Evolutionary conservation across 345 rosid genomes (phyloP), one percentile per base, ranked within the genome.

Genomic region (Salix suchowensis): DNA sequence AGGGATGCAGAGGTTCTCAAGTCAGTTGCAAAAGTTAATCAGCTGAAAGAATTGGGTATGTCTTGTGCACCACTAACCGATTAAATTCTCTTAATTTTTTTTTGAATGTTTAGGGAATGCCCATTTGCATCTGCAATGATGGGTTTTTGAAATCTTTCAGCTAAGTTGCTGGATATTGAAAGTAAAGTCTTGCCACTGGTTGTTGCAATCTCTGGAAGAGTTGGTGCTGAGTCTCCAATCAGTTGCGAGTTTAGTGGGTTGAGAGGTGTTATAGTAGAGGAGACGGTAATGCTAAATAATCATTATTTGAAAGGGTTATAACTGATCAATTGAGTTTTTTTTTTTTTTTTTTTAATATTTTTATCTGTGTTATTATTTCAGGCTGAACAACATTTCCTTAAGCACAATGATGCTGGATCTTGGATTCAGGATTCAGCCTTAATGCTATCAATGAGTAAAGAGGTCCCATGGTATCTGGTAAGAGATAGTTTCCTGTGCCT

Each of bases 391-490:
- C 97, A 93, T 77, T 93, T 93, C 72, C 84, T 95, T 61, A 95
- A 95, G 71, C 98, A 91, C 84, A 95, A 91, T 86, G 99, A 93
- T 87, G 87, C 97, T 3, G 99, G 99, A 74, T 91, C 99, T 73
- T 95, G 98, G 99, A 94, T 93, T 68, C 96, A 95, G 83, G 99
- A 95, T 86, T 93, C 98, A 48, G 98, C 98, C 4, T 78, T 95
- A 78, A 89, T 93, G 91, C 80, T 93, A 37, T 91, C 98, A 10
- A 88, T 91, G 98, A 90, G 97, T 75, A 93, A 93, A 69, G 99
- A 95, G 88, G 98, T 95, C 81, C 99, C 99, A 42, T 91, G 99
- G 98, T 91, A 88, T 81, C 82, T 95, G 89, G 97, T 95, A 82
- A 88, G 93, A 77, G 44, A 71, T 37, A 11, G 2, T 21, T 8